Base-by-base conservation (phyloP, 495 filamentous ascomycete species). In the Neurospora sp. region DNA sequence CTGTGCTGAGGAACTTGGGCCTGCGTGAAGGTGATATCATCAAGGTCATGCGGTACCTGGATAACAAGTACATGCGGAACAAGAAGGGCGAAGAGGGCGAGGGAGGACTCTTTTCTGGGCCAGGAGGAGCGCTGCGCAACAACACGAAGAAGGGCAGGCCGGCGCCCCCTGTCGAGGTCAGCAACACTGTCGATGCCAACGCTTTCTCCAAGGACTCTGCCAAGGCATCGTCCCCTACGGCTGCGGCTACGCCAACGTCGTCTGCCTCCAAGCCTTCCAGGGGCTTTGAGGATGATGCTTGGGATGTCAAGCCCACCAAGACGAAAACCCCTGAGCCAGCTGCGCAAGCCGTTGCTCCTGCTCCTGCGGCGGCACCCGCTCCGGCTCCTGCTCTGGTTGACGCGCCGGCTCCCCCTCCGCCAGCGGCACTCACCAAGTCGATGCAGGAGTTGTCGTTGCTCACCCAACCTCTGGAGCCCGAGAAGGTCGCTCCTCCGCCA, bases 211-310 rank as follows among this genome's bases (percentile, higher is more conserved):
- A 79, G 40, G 79, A 81, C 27, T 31, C 27, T 0, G 75, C 73
- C 16, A 78, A 82, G 4, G 74, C 80, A 38, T 81, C 88, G 77
- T 84, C 83, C 69, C 84, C 83, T 46, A 83, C 82, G 18, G 83
- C 82, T 44, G 83, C 85, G 41, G 70, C 82, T 61, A 78, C 81
- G 11, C 77, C 81, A 37, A 75, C 81, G 46, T 76, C 80, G 9
- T 72, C 82, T 41, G 78, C 85, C 5, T 85, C 87, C 48, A 89
- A 89, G 53, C 75, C 86, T 12, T 77, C 85, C 4, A 82, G 85
- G 69, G 94, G 94, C 27, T 98, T 99, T 74, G 96, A 99, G 53
- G 96, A 99, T 77, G 93, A 98, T 85, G 96, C 96, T 38, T 99
- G 96, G 96, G 93, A 94, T 78, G 90, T 96, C 10, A 98, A 98